These are phyloP conservation scores for Nidula microcarpa DNA, from an alignment of 768 basidiomycete species.

Conservation along the genomic window DNA sequence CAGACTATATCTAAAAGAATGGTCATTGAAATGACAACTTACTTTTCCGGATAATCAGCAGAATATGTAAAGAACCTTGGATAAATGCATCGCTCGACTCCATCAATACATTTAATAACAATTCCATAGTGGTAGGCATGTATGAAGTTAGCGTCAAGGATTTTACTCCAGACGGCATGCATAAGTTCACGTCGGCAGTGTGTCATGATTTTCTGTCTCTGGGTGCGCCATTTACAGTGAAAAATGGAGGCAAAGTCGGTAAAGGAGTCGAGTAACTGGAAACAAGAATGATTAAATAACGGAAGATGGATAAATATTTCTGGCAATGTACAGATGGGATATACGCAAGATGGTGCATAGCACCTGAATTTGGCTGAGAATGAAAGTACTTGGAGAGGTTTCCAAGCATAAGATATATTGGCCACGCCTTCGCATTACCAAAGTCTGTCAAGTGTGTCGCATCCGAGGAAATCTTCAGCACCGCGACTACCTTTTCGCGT, in stretches of 20 bases:
- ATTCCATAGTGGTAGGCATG: constrained; percentile 21
- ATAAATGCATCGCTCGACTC: constrained; percentile 17
- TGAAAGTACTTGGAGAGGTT: constrained; percentile 32
- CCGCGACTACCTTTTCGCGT: constrained; percentile 7
- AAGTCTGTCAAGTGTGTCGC: constrained; percentile 22
- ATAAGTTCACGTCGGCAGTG: neutral
- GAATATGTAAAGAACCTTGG: constrained; percentile 23
- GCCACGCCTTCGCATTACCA: constrained; percentile 30
- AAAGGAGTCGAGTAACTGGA: no score
- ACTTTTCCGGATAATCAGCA: constrained; percentile 31
- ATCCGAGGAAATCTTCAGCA: constrained; percentile 23
- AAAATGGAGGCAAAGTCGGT: neutral
- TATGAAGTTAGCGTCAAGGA: constrained; percentile 19
- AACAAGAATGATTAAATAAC: no score
- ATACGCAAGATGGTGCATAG: constrained; percentile 32
- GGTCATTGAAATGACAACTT: neutral
- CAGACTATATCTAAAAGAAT: neutral
- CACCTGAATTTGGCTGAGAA: constrained; percentile 11
- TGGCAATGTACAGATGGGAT: neutral
- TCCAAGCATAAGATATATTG: constrained; percentile 30
- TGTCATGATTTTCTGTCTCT: neutral
- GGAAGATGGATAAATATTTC: no score
- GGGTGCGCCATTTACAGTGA: neutral
- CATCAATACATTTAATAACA: constrained; percentile 21
- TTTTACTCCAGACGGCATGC: constrained; percentile 1